Conservation (phyloP, 176 grass and related monocot species). For the Zizania latifolia region DNA sequence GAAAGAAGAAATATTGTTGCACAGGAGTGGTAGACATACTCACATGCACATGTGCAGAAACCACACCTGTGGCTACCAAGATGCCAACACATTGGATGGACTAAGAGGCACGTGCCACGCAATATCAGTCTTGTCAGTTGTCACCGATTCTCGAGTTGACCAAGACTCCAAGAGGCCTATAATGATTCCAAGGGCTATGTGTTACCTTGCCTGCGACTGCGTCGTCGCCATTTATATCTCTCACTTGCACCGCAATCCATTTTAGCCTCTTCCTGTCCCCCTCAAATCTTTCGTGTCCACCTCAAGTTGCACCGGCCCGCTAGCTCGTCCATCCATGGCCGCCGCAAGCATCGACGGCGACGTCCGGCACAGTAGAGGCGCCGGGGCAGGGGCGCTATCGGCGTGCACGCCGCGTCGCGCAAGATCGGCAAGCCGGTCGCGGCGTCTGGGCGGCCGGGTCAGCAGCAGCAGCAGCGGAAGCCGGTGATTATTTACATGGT, state of each 20-base stretch:
- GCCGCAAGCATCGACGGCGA: conserved; percentile 31
- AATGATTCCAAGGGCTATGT: conserved; percentile 2
- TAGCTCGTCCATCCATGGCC: conserved; percentile 19
- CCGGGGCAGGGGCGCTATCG: conserved; percentile 16
- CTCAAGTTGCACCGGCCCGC: conserved; percentile 24
- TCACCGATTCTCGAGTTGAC: conserved; percentile 13
- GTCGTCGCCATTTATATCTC: conserved; percentile 32
- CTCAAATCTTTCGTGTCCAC: conserved; percentile 20
- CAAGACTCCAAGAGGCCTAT: neutral
- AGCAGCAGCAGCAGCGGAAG: conserved; percentile 37
- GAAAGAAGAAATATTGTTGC: no score
- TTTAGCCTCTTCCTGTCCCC: conserved; percentile 40
- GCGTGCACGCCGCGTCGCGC: conserved; percentile 49
- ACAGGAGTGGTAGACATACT: no score
- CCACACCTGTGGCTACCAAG: neutral
- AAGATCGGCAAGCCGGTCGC: conserved; percentile 50
- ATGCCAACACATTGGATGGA: conserved; percentile 22
- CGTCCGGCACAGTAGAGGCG: neutral
- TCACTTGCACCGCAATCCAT: neutral
- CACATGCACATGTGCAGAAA: no score
- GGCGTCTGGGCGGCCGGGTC: no score
- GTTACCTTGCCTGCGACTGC: no score
- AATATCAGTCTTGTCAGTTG: neutral
- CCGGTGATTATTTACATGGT: conserved; percentile 91
- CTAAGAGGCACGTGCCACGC: conserved; percentile 24